These are phyloP conservation scores for Udeniomyces megalosporus DNA, from an alignment of 768 basidiomycete genomes.

Conservation along the genomic window DNA sequence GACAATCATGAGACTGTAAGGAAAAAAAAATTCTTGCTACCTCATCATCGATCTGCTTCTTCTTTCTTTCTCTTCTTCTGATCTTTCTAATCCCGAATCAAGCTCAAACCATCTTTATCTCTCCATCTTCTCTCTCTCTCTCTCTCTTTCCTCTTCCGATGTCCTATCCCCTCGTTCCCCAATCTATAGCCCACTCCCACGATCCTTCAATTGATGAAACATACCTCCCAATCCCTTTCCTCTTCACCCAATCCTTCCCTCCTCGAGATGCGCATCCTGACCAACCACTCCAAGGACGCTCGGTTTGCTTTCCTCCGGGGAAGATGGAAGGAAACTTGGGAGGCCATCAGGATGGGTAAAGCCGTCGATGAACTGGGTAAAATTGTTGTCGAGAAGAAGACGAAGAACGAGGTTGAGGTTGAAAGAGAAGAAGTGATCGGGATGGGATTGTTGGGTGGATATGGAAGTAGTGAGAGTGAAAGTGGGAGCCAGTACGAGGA, in stretches of 20 bases:
- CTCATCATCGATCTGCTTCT: no score
- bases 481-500: background rate
- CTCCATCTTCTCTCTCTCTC: background rate
- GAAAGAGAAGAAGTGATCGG: background rate
- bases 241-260: conserved; percentile 61
- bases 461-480: conserved; percentile 5
- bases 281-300: conserved; percentile 62
- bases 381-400: background rate
- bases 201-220: conserved; percentile 51
- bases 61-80: conserved; percentile 32
- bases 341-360: background rate
- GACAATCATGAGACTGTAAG: conserved; percentile 31
- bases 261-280: conserved; percentile 73
- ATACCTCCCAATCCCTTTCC: conserved; percentile 53
- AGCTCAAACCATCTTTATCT: background rate
- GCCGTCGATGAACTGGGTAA: background rate
- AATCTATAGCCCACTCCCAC: conserved; percentile 40
- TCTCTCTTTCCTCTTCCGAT: background rate
- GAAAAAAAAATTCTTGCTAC: background rate
- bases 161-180: background rate
- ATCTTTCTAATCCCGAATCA: no score
- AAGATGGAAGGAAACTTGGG: conserved; percentile 49
- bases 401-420: no score
- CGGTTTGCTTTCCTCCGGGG: conserved; percentile 71
- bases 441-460: conserved; percentile 12